Conservation (phyloP, 1,139 yeast species). For the Zygoascus hellenicus region DNA sequence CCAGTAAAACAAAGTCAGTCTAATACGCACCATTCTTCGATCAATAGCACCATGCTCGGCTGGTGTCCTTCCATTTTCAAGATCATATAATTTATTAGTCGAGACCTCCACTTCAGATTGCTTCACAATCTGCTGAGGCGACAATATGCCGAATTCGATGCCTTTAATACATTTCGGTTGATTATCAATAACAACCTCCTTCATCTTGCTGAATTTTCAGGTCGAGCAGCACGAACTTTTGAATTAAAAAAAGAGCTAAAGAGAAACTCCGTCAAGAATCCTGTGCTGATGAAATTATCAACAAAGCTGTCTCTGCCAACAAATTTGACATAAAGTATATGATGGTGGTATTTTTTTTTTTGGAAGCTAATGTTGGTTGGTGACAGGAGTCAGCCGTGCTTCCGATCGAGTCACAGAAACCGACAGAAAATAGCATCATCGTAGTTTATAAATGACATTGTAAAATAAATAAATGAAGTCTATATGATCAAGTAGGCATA, state of each 20-base stretch:
- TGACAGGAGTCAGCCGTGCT: too few relatives aligned
- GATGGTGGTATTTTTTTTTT: too few relatives aligned
- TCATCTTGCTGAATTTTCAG: conserved; percentile 40
- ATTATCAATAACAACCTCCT: conserved; percentile 69
- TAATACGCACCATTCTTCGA: conserved; percentile 53
- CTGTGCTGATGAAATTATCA: too few relatives aligned
- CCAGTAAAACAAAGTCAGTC: background rate
- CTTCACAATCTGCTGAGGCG: conserved; percentile 84
- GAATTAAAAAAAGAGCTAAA: too few relatives aligned
- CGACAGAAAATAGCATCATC: background rate
- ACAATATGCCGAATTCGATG: conserved; percentile 84
- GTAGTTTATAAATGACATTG: background rate
- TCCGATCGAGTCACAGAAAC: too few relatives aligned
- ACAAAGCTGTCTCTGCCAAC: too few relatives aligned
- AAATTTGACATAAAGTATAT: too few relatives aligned
- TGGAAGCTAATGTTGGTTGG: too few relatives aligned
- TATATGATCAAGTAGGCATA: background rate
- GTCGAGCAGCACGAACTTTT: too few relatives aligned
- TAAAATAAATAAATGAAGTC: background rate
- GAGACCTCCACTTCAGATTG: conserved; percentile 93
- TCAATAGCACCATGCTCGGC: conserved; percentile 85
- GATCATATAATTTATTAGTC: conserved; percentile 85
- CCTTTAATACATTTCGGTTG: conserved; percentile 91
- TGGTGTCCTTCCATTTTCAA: conserved; percentile 79
- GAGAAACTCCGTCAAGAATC: too few relatives aligned